Conservation (phyloP, 805 yeast genomes). For the Cyberlindnera petersonii region DNA sequence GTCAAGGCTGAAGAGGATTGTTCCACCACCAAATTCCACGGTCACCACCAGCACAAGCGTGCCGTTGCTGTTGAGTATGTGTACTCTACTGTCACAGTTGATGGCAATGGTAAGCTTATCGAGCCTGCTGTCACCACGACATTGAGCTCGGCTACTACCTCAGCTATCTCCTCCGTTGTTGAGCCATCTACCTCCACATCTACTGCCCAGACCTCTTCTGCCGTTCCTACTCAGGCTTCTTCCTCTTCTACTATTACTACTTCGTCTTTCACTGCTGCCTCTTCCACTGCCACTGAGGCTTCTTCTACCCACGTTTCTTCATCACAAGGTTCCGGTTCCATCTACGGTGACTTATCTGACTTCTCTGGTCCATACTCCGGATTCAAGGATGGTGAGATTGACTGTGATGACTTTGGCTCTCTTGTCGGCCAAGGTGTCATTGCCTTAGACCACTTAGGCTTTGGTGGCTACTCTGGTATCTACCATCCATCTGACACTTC, state of each 20-base stretch:
- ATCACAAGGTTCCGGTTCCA: conserved; percentile 30
- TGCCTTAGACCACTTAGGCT: conserved; percentile 63
- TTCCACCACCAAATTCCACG: conserved; percentile 25
- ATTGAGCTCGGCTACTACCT: conserved; percentile 14
- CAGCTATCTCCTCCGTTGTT: conserved; percentile 9
- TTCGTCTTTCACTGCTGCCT: conserved; percentile 24
- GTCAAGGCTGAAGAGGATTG: conserved; percentile 17
- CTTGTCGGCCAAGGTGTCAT: conserved; percentile 72
- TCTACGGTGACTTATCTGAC: conserved; percentile 54
- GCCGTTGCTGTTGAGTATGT: conserved; percentile 49
- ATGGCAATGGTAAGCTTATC: conserved; percentile 44
- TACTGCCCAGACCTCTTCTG: conserved; percentile 22
- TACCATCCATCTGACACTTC: conserved; percentile 52
- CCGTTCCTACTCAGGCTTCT: too few relatives aligned
- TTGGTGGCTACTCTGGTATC: conserved; percentile 84
- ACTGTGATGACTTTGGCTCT: conserved; percentile 68
- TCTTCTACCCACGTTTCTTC: conserved; percentile 23
- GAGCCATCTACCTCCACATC: conserved; percentile 20
- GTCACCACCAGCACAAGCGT: conserved; percentile 48
- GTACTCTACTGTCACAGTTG: conserved; percentile 52
- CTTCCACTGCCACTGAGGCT: conserved; percentile 24
- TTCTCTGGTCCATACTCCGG: conserved; percentile 52
- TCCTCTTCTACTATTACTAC: conserved; percentile 18
- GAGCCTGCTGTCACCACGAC: conserved; percentile 14
- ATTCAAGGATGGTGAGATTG: conserved; percentile 67